Conservation (phyloP, 163 green algal genomes). For the Botryococcus braunii region DNA sequence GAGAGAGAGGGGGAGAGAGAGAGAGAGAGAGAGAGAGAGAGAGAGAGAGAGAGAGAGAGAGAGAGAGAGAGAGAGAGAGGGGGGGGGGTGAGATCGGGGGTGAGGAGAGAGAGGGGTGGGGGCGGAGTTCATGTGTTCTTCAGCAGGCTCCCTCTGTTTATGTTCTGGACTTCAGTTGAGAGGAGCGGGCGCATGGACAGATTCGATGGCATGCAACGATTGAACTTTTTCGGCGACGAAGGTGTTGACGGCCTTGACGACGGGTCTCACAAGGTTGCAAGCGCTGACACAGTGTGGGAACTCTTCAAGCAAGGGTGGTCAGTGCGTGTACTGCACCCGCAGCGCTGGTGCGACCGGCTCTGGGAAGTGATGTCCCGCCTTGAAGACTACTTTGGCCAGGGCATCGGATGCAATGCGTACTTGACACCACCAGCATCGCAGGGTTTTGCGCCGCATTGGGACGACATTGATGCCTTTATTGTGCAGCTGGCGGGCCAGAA, state of each 20-base stretch:
- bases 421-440: constrained; percentile 54
- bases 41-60: no score
- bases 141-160: no score
- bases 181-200: no score
- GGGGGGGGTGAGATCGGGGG: no score
- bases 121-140: no score
- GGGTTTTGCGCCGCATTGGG: constrained; percentile 74
- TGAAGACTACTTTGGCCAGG: constrained; percentile 43
- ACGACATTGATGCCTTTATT: constrained; percentile 75
- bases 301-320: constrained; percentile 49
- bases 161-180: no score
- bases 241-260: constrained; percentile 14
- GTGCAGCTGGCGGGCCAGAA: constrained; percentile 35
- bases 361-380: constrained; percentile 37
- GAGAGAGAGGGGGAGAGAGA: no score
- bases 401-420: constrained; percentile 65
- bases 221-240: no score
- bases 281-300: constrained; percentile 40
- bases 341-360: constrained; percentile 33
- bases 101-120: no score
- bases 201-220: no score
- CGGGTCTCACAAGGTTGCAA: constrained; percentile 16
- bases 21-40: no score
- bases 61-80: no score
- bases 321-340: constrained; percentile 65